Evolutionary conservation across 805 yeast genomes (phyloP).

Genomic region (Saturnispora kantuleensis): DNA sequence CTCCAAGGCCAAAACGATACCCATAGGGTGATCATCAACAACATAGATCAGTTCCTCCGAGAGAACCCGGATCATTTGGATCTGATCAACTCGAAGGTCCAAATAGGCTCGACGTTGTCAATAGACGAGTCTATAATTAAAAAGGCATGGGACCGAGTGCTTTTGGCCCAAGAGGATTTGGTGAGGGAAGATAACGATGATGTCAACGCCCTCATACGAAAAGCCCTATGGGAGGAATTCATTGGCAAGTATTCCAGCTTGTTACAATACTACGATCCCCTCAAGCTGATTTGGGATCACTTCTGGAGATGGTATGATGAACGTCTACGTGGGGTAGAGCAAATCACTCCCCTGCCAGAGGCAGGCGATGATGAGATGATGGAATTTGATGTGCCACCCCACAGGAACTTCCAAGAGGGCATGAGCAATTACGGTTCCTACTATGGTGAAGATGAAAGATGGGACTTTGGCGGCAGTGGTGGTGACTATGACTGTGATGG

Average conservation of each 20-base stretch:
- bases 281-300: constrained; percentile 11
- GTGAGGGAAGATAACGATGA: background rate
- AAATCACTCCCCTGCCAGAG: constrained; percentile 7
- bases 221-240: constrained; percentile 13
- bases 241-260: constrained; percentile 14
- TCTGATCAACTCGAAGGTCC: constrained; percentile 2
- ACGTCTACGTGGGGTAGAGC: background rate
- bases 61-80: constrained; percentile 17
- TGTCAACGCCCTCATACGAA: constrained; percentile 6
- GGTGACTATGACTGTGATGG: constrained; percentile 8
- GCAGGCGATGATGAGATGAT: constrained; percentile 6
- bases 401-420: constrained; percentile 5
- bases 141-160: no score
- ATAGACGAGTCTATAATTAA: no score
- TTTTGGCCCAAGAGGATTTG: no score
- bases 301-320: constrained; percentile 10
- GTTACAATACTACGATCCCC: constrained; percentile 14
- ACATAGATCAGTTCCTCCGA: constrained; percentile 17
- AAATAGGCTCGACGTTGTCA: no score
- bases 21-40: constrained; percentile 12
- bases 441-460: constrained; percentile 10
- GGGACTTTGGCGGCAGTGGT: constrained; percentile 1
- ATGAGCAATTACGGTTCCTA: constrained; percentile 14
- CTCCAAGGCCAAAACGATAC: constrained; percentile 1
- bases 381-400: background rate